Percentiles rank a stretch among this genome's conserved stretches.
Evolutionary conservation across 2,329 filamentous ascomycete species (phyloP).

Genomic region (Coniochaeta sp.): DNA sequence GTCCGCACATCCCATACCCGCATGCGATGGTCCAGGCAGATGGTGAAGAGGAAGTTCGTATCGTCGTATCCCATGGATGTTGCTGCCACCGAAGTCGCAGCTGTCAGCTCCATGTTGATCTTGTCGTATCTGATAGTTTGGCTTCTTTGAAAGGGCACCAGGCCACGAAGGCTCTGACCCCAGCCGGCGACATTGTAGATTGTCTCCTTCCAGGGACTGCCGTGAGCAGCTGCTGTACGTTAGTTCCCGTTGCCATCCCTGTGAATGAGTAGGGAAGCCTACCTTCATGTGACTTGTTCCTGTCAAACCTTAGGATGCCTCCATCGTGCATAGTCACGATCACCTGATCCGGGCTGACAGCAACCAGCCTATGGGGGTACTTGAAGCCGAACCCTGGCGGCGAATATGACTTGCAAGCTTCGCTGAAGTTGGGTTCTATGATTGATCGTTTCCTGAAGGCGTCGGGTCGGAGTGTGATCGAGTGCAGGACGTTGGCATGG

Average conservation of each 20-base stretch:
- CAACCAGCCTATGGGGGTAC: constrained; percentile 72
- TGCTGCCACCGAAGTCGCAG: constrained; percentile 56
- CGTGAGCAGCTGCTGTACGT: constrained; percentile 7
- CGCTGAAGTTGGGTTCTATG: constrained; percentile 65
- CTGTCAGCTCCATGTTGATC: constrained; percentile 57
- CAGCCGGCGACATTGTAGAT: constrained; percentile 69
- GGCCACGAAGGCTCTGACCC: constrained; percentile 56
- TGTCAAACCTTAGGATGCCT: constrained; percentile 63
- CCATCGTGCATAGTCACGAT: constrained; percentile 78
- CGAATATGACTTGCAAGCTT: constrained; percentile 67
- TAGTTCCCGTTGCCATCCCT: neutral
- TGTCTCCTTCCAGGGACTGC: constrained; percentile 56
- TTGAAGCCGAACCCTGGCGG: constrained; percentile 72
- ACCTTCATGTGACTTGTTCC: constrained; percentile 42
- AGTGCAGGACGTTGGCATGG: constrained; percentile 71
- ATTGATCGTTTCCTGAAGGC: constrained; percentile 66
- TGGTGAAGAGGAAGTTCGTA: constrained; percentile 59
- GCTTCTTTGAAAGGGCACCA: constrained; percentile 59
- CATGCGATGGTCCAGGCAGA: constrained; percentile 82
- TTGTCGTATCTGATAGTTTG: constrained; percentile 58
- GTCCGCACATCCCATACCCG: constrained; percentile 84
- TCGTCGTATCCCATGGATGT: constrained; percentile 42
- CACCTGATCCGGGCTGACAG: constrained; percentile 64
- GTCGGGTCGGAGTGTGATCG: constrained; percentile 73
- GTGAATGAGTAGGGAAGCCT: constrained; percentile 13